Evolutionary conservation across 2,329 filamentous ascomycete species (phyloP), one percentile per base, ranked within the genome.

Genomic region (Helotiales sp.): DNA sequence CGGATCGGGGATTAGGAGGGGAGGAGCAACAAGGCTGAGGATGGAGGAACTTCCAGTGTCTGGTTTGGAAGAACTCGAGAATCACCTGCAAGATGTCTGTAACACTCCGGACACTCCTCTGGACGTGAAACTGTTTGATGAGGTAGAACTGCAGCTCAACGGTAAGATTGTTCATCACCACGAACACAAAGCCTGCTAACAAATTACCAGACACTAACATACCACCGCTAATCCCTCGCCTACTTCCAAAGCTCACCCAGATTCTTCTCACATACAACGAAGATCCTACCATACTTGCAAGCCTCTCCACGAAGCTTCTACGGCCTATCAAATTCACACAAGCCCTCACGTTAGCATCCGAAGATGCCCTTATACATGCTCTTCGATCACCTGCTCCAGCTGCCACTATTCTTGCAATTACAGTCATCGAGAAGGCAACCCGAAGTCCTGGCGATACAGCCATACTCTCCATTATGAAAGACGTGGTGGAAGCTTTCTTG

Each of bases 101-200:
- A 67, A 71, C 25, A 75, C 79, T 59, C 73, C 78, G 17, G 71
- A 72, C 0, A 69, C 76, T 1, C 68, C 73, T 0, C 72, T 82
- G 33, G 71, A 80, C 58, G 71, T 72, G 10, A 79, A 79, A 63
- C 73, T 86, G 2, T 81, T 87, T 58, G 84, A 86, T 66, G 73
- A 83, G 66, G 78, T 86, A 44, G 79, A 82, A 64, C 76, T 86
- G 3, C 82, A 86, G 66, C 73, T 87, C 15, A 85, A 76, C 40
- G 79, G 82, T 80, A 67, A 25, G 69, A n/a, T 57, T 48, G 29
- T 44, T 44, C 15, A 44, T n/a, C n/a, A n/a, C n/a, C n/a, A n/a
- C n/a, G n/a, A n/a, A n/a, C n/a, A n/a, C n/a, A n/a, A n/a, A n/a
- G n/a, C n/a, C n/a, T 44, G 58, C 58, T 64, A 52, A 66, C 51